phyloP scores from a whole-genome alignment of 2,329 filamentous ascomycete genomes.

The Aspergillus calidoustus region DNA sequence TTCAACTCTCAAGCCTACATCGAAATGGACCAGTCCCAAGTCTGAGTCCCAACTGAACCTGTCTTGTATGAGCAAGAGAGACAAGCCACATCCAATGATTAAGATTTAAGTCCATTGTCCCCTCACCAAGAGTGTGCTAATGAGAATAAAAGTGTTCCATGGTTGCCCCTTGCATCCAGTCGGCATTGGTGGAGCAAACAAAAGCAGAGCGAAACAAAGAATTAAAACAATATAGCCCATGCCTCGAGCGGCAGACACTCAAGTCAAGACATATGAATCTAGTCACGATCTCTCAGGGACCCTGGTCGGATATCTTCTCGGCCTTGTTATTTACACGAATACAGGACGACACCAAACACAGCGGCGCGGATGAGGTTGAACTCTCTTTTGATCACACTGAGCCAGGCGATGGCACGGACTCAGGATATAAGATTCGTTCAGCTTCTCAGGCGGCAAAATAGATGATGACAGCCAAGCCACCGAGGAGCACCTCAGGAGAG shows the following conservation, averaged over 20 bases:
- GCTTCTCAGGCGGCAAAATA: slow-evolving; percentile 17
- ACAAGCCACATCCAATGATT: neutral
- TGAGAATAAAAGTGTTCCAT: neutral
- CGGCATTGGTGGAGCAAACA: neutral
- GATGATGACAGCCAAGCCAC: slow-evolving; percentile 17
- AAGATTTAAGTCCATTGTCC: neutral
- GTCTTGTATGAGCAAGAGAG: neutral
- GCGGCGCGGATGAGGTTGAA: neutral
- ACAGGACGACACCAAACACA: neutral
- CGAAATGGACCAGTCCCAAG: neutral
- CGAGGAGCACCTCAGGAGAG: slow-evolving; percentile 22
- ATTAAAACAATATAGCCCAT: slow-evolving; percentile 2
- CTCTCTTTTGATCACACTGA: neutral
- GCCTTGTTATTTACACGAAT: slow-evolving; percentile 11
- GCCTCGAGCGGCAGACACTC: neutral
- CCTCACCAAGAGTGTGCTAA: slow-evolving; percentile 1
- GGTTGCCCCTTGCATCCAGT: slow-evolving; percentile 1
- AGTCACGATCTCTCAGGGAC: neutral
- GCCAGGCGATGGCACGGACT: neutral
- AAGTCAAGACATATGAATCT: neutral
- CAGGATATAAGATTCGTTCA: neutral
- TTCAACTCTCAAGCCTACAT: too few species aligned
- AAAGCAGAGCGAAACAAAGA: slow-evolving; percentile 8
- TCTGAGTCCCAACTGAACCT: neutral
- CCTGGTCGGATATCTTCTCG: slow-evolving; percentile 1